Percentiles rank a stretch among this genome's conserved stretches.
phyloP scores from a whole-genome alignment of 768 basidiomycete genomes.

The Dentipellis sp. region DNA sequence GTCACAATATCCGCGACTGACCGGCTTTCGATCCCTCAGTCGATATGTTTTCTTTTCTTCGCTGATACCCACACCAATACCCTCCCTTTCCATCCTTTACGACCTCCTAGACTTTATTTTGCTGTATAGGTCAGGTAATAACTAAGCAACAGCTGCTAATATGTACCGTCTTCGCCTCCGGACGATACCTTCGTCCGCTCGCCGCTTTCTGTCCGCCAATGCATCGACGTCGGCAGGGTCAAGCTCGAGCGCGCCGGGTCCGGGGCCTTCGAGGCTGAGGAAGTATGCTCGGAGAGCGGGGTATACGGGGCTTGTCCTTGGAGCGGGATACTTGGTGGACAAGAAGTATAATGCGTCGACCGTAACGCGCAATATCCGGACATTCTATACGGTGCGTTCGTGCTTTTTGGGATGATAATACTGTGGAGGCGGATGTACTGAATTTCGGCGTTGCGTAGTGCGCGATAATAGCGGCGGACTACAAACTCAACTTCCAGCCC shows the following conservation, averaged over 20 bases:
- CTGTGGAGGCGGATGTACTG: constrained; percentile 2
- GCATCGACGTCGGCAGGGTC: neutral
- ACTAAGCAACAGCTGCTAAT: too few relatives aligned
- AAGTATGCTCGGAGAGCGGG: constrained; percentile 15
- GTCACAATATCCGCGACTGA: too few relatives aligned
- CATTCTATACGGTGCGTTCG: constrained; percentile 34
- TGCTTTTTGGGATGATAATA: neutral
- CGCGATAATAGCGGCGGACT: constrained; percentile 63
- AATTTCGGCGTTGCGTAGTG: constrained; percentile 32
- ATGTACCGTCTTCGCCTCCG: too few relatives aligned
- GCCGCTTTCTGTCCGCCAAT: neutral
- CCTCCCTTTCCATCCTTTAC: too few relatives aligned
- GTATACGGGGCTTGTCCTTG: constrained; percentile 20
- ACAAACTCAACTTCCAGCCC: constrained; percentile 82
- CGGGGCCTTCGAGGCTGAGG: neutral
- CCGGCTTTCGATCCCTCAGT: too few relatives aligned
- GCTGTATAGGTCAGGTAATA: too few relatives aligned
- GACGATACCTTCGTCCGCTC: too few relatives aligned
- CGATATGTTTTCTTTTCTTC: too few relatives aligned
- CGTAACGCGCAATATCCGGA: constrained; percentile 35
- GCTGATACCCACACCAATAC: too few relatives aligned
- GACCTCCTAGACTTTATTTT: too few relatives aligned
- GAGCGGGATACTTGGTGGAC: constrained; percentile 30
- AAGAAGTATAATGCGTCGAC: constrained; percentile 40
- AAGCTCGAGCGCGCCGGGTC: too few relatives aligned